Conservation (phyloP, 2,329 filamentous ascomycete species). For the Achaetomium macrosporum region DNA sequence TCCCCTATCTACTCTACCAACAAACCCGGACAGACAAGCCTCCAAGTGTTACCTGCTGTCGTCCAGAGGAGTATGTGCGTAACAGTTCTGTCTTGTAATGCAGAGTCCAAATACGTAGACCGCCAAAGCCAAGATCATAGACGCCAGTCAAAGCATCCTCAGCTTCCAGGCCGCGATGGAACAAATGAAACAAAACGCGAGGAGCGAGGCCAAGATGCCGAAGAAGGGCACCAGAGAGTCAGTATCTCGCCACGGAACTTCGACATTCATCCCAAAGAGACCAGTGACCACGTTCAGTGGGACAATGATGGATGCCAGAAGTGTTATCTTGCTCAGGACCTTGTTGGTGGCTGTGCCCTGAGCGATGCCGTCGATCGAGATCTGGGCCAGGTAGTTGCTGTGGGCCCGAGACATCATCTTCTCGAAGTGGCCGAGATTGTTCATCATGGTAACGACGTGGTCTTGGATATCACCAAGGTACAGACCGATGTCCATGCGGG, state of each 20-base stretch:
- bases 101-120: not conserved
- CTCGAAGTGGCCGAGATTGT: conserved; percentile 89
- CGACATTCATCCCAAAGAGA: conserved; percentile 83
- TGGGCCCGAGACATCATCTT: conserved; percentile 94
- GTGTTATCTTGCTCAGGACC: conserved; percentile 88
- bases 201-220: conserved; percentile 46
- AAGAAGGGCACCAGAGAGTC: conserved; percentile 52
- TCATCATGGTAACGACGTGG: conserved; percentile 99
- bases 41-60: no score
- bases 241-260: conserved; percentile 56
- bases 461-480: conserved; percentile 98
- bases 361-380: conserved; percentile 84
- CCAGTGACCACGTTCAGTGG: conserved; percentile 89
- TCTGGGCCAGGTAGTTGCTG: conserved; percentile 91
- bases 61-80: not conserved
- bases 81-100: not conserved
- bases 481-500: conserved; percentile 90
- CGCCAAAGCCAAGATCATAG: not conserved
- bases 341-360: conserved; percentile 85
- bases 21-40: no score
- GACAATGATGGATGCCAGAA: conserved; percentile 91
- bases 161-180: conserved; percentile 39
- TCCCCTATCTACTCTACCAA: no score
- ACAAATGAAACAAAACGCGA: conserved; percentile 44
- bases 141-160: conserved; percentile 9